Base-by-base conservation (phyloP, 805 yeast species). In the Saccharomycopsis schoenii region DNA sequence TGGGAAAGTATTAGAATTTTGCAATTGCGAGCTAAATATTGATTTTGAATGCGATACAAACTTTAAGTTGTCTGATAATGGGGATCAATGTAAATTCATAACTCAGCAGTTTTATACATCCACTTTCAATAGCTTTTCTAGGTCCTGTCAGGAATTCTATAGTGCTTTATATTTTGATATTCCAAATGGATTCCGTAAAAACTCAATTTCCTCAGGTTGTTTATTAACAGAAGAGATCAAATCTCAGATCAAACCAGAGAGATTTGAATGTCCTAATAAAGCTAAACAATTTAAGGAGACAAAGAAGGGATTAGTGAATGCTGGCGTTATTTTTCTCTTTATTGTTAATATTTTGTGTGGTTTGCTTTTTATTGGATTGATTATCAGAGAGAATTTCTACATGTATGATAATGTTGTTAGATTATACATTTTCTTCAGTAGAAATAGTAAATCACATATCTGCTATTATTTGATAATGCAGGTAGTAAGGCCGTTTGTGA, bases 21-120 rank as follows among this genome's bases (percentile, higher is more conserved):
- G 99, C 74, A 69, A 85, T 1, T 94, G 99, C 75, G 79, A 92
- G 0, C 81, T 41, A n/a, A 19, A 96, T 71, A 80, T 80, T 58
- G 99, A 93, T 69, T 94, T 76, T 69, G 99, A 94, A 73, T 94
- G 99, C 79, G 99, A 94, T 72, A 89, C 84, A 74, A 92, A 92
- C 72, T 71, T 80, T 72, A 62, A 78, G 85, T 61, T 84, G 83
- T 58, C 67, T 0, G 96, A 89, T 68, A 19, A 55, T 12, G 59
- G 62, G 4, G 47, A 57, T 2, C 52, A 47, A 39, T 61, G 65
- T 47, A 17, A 50, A 93, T 96, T 41, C 85, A 91, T 3, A 92
- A 97, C 74, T 83, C 83, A 70, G 14, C 9, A 17, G 12, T 47
- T 47, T 79, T 90, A 56, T 87, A 89, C 15, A 76, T 78, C 36